These are phyloP conservation scores for Aspergillus niger DNA, from an alignment of 2,329 filamentous ascomycete species.

Conservation along the genomic window DNA sequence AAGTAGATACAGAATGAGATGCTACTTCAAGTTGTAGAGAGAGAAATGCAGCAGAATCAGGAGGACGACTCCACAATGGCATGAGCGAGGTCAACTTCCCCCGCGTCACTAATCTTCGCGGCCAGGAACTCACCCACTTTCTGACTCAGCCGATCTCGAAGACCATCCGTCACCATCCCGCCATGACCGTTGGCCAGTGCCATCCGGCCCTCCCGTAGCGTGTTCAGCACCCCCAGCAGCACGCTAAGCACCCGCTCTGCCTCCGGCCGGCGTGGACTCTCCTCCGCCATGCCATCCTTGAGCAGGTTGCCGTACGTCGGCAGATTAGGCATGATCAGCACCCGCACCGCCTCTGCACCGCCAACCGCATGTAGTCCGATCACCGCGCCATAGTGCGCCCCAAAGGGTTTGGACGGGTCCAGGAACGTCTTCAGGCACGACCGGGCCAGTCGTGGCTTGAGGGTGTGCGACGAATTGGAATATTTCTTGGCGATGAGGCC, in stretches of 20 bases:
- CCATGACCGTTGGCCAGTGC: slow-evolving; percentile 44
- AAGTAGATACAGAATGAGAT: too few species aligned
- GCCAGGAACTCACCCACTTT: slow-evolving; percentile 48
- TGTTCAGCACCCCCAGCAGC: slow-evolving; percentile 58
- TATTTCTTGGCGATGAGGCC: slow-evolving; percentile 80
- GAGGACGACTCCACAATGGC: slow-evolving; percentile 37
- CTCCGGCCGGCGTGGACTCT: slow-evolving; percentile 56
- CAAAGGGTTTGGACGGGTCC: slow-evolving; percentile 77
- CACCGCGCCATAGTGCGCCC: slow-evolving; percentile 86
- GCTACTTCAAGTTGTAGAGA: too few species aligned
- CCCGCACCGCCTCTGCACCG: slow-evolving; percentile 64
- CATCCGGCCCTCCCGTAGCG: slow-evolving; percentile 52
- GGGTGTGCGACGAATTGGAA: slow-evolving; percentile 73
- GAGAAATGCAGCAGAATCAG: background rate
- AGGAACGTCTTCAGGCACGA: slow-evolving; percentile 91
- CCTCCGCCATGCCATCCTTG: slow-evolving; percentile 54
- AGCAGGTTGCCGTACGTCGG: slow-evolving; percentile 65
- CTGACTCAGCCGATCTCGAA: slow-evolving; percentile 39
- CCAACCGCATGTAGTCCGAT: slow-evolving; percentile 77
- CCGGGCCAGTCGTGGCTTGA: slow-evolving; percentile 86
- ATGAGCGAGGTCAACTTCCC: slow-evolving; percentile 44
- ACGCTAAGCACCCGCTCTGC: slow-evolving; percentile 62
- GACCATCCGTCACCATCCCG: slow-evolving; percentile 39
- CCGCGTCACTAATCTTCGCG: slow-evolving; percentile 43
- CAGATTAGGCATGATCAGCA: slow-evolving; percentile 67